phyloP scores from a whole-genome alignment of 768 basidiomycete species.

The Tricholoma furcatifolium region DNA sequence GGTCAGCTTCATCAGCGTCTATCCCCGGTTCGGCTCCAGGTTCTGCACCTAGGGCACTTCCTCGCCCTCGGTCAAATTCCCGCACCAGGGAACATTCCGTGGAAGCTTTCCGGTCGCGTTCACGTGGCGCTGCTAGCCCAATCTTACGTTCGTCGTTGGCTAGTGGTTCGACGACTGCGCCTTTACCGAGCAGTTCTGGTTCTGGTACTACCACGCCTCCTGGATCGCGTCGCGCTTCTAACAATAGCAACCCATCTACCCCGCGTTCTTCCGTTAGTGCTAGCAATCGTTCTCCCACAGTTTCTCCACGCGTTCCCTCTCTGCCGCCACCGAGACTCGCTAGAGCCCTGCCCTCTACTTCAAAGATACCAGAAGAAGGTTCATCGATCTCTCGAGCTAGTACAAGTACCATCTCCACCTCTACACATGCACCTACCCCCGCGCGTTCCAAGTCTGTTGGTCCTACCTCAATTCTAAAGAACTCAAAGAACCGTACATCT shows the following conservation, averaged over 20 bases:
- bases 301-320: slow-evolving; percentile 6
- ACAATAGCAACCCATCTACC: neutral
- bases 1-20: neutral
- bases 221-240: neutral
- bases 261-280: neutral
- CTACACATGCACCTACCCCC: neutral
- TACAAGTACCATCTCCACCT: neutral
- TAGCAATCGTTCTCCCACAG: neutral
- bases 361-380: slow-evolving; percentile 3
- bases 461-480: neutral
- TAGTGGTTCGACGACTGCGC: slow-evolving; percentile 1
- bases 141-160: slow-evolving; percentile 8
- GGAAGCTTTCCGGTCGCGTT: slow-evolving; percentile 1
- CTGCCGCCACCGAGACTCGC: neutral
- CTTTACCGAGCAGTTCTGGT: slow-evolving; percentile 2
- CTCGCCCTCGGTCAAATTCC: slow-evolving; percentile 22
- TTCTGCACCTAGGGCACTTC: slow-evolving; percentile 4
- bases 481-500: neutral
- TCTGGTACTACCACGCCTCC: slow-evolving; percentile 3
- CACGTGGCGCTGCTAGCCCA: slow-evolving; percentile 2
- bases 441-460: neutral
- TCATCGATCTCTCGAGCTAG: neutral
- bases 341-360: neutral
- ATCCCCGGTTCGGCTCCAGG: neutral
- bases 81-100: slow-evolving; percentile 5